Base-by-base conservation (phyloP, 257 asterid species). In the Salvia hispanica region DNA sequence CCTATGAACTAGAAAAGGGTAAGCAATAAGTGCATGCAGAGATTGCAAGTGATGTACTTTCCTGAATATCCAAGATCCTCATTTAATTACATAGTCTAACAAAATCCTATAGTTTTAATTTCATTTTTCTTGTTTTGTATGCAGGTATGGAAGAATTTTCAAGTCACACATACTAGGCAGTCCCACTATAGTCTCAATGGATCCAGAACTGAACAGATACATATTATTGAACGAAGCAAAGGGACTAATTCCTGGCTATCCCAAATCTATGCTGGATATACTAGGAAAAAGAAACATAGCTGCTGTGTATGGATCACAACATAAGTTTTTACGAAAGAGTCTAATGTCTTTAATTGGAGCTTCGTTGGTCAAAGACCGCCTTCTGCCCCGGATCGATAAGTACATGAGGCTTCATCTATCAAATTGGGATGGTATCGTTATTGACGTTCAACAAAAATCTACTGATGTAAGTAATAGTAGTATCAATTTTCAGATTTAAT, bases 161-260 rank as follows among this genome's bases (percentile, higher is more conserved):
- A 92, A 86, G 78, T 63, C 98, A 40, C 98, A 92, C 72, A 77
- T 92, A 63, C 74, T 92, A 34, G 98, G 98, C 7, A 78, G 93
- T 73, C 98, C 97, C 3, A 83, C 96, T 8, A 60, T 92, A 14
- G 81, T 92, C 36, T 87, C 97, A 64, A 84, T 83, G 96, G 98
- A 92, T 80, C 88, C 90, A 37, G 97, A 84, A 48, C 64, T 87
- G 8, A 92, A 92, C 52, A 74, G 87, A 60, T 89, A 81, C 79
- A 86, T 92, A 12, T 75, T 92, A 33, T 45, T 78, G 73, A 92
- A 89, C 64, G 98, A 92, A 70, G 75, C 84, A 3, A 87, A 85
- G 68, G 98, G 98, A 21, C 67, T 92, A 3, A 60, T 92, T 50
- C 98, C 98, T 4, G 98, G 98, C 8, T 92, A 92, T 72, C 98